Evolutionary conservation across 352 stramenopile species (phyloP), one percentile per base, ranked within the genome.

Genomic region (Globisporangium cystogenes): DNA sequence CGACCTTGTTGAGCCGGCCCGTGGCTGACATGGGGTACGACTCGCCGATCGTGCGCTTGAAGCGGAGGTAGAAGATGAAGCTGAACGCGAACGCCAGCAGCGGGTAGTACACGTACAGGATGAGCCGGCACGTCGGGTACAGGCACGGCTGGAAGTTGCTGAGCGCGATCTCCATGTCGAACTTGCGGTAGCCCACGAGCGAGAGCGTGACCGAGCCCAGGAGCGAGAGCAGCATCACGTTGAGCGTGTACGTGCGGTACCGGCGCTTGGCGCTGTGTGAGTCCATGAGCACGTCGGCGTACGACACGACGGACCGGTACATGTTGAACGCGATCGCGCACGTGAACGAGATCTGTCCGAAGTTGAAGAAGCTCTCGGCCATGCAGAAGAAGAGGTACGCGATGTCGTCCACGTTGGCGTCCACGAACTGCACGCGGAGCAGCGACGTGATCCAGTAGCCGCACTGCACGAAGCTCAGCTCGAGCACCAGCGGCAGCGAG

Each of bases 291-390:
- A 87, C 78, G 35, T 89, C 78, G 10, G 76, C 78, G 60, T 86
- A 89, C 18, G 78, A 89, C 21, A 89, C 78, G 2, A 89, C 78
- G 4, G 75, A 87, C 7, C 78, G 78, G 57, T 89, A 89, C 76
- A 89, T 85, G 51, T 89, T 86, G 64, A 87, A 89, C 8, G 75
- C 78, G 55, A 87, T 86, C 44, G 78, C 74, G 33, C 78, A 89
- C 57, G 78, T 82, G 61, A 89, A 89, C 27, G 78, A 87, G 46
- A 89, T 89, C 60, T 87, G 75, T 39, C 73, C 78, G 46, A 87
- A 87, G 53, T 86, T 87, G 64, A 89, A 89, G 43, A 87, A 84
- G 45, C 75, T 83, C 64, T 89, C 78, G 51, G 74, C 70, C 50
- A 87, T 79, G 45, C 78, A 87, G 52, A 89, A 85, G 35, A 75